Evolutionary conservation across 257 asterid genomes (phyloP).

Genomic region (Pogostemon cablin): DNA sequence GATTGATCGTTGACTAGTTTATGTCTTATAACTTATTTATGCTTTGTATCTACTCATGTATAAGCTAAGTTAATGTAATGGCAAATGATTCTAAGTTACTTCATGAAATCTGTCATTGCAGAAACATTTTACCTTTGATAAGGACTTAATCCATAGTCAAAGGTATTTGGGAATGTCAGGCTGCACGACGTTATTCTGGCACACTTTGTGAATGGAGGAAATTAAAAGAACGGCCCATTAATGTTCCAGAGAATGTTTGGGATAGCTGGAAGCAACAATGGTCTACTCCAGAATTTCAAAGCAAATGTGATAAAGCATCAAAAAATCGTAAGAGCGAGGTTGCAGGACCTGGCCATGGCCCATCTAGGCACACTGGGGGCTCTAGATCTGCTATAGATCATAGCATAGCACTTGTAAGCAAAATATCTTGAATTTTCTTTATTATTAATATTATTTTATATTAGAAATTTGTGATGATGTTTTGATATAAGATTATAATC

Average conservation of each 20-base stretch:
- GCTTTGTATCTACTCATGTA: too few relatives aligned
- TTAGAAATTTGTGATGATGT: not conserved
- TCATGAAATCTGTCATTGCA: not conserved
- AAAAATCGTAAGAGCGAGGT: not conserved
- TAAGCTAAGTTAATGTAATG: not conserved
- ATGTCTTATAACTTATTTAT: too few relatives aligned
- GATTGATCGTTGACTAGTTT: too few relatives aligned
- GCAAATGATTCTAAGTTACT: not conserved
- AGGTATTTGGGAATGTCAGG: not conserved
- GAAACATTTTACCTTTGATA: not conserved
- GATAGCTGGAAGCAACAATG: not conserved
- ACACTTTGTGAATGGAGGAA: slow-evolving; percentile 3
- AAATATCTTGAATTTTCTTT: too few relatives aligned
- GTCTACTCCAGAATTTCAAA: not conserved
- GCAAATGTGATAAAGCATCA: not conserved
- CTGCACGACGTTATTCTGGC: not conserved
- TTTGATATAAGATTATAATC: not conserved
- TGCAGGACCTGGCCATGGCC: not conserved
- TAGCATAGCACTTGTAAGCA: not conserved
- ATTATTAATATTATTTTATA: too few relatives aligned
- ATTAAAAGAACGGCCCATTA: not conserved
- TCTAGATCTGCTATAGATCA: not conserved
- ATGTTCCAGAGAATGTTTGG: not conserved
- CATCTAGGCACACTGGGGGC: not conserved
- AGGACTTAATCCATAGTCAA: not conserved